Percentiles rank a stretch among this genome's conserved stretches.
Evolutionary conservation across 1,284 basidiomycete genomes (phyloP).

Genomic region (Coniophora puteana): DNA sequence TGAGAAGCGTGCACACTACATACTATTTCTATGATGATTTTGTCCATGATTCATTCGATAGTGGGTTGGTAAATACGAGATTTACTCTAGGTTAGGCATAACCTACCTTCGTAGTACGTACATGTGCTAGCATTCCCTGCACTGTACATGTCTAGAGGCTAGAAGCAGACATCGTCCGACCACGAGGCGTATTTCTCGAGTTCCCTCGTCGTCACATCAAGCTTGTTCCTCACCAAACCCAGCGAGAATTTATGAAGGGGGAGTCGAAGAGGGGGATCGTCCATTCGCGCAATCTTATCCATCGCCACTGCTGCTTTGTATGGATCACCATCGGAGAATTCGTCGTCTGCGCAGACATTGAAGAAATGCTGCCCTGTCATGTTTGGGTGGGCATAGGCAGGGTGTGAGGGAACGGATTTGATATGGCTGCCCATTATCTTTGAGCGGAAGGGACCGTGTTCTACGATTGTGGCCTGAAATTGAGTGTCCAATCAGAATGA

Average conservation of each 20-base stretch:
- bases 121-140: too few species aligned
- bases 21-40: too few species aligned
- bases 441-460: slow-evolving; percentile 24
- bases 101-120: too few species aligned
- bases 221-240: slow-evolving; percentile 19
- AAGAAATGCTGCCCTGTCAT: slow-evolving; percentile 14
- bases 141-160: too few species aligned
- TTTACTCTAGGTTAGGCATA: too few species aligned
- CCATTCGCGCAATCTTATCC: slow-evolving; percentile 16
- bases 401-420: slow-evolving; percentile 12
- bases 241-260: slow-evolving; percentile 21
- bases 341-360: slow-evolving; percentile 9
- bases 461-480: slow-evolving; percentile 19
- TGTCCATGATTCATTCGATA: too few species aligned
- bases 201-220: slow-evolving; percentile 17
- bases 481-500: slow-evolving; percentile 11
- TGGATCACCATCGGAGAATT: slow-evolving; percentile 17
- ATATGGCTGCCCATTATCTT: slow-evolving; percentile 8
- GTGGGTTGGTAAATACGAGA: background rate
- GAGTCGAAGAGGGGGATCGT: slow-evolving; percentile 22
- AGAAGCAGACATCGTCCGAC: slow-evolving; percentile 23
- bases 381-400: slow-evolving; percentile 15
- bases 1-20: too few species aligned
- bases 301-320: slow-evolving; percentile 18
- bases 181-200: slow-evolving; percentile 24